Evolutionary conservation across 1,139 yeast species (phyloP), one percentile per base, ranked within the genome.

Genomic region (Saccharomyces hybrid): DNA sequence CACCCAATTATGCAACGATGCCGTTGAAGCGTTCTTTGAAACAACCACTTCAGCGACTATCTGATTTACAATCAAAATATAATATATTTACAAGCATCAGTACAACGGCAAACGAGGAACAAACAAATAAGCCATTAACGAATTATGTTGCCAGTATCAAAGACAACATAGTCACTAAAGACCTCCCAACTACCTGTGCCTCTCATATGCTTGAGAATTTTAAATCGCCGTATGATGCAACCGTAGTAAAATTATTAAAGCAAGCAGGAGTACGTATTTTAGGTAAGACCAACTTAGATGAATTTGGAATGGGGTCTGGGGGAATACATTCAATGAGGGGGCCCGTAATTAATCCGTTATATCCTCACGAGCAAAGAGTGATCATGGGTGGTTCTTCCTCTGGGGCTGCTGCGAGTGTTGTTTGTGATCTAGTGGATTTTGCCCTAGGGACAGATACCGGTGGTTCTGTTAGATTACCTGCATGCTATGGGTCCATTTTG

Each of bases 371-470:
- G 2, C 60, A 64, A 6, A 58, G 73, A 56, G 75, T 87, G 0
- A 48, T 51, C 4, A 76, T 88, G 1, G 99, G 99, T 2, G 99
- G 99, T 0, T 90, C 97, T 0, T 88, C 97, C 3, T 97, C 98
- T 9, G 99, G 99, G 0, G 81, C 95, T 50, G 98, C 98, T 0
- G 96, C 96, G 1, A 87, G 95, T 0, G 96, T 91, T 1, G 84
- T 91, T 1, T 80, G 84, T 0, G 83, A 74, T 0, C 66, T 83
- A 61, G 86, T 83, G 29, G 88, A 86, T 64, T 83, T 84, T 57
- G 78, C 88, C 1, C 71, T 95, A 47, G 99, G 99, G 0, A 88
- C 98, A 0, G 99, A 93, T 65, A 93, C 99, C 0, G 99, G 99
- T 3, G 99, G 99, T 0, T 89, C 97, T 0, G 89, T 93, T 0